A percentile compares a stretch with the other conserved stretches of the same genome.
phyloP scores from a whole-genome alignment of 1,284 basidiomycete genomes.

The Agroathelia rolfsii region DNA sequence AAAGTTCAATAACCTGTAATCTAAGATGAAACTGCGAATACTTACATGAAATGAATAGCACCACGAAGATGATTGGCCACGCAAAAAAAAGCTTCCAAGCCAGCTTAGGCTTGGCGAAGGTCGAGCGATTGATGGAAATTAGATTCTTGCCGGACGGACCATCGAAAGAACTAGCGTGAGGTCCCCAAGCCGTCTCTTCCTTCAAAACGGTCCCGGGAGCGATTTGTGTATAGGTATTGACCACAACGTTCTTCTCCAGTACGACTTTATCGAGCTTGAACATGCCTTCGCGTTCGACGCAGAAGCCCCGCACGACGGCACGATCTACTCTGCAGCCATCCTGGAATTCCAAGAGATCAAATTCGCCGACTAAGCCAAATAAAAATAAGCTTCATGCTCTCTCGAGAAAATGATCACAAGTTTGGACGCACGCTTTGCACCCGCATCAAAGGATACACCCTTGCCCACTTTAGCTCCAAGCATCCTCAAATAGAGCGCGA shows the following conservation, averaged over 20 bases:
- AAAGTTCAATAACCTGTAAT: too few species aligned
- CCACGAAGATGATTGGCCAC: constrained; percentile 26
- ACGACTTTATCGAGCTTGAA: constrained; percentile 30
- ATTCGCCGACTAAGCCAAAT: too few species aligned
- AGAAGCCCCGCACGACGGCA: constrained; percentile 31
- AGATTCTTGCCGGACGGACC: constrained; percentile 24
- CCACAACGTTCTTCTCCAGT: constrained; percentile 27
- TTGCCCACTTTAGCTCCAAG: constrained; percentile 33
- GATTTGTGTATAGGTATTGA: constrained; percentile 35
- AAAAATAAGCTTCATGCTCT: too few species aligned
- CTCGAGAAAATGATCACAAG: too few species aligned
- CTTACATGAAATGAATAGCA: constrained; percentile 23
- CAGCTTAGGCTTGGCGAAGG: constrained; percentile 22
- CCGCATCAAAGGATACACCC: constrained; percentile 28
- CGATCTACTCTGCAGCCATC: constrained; percentile 33
- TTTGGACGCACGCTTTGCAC: too few species aligned
- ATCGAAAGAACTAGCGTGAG: constrained; percentile 33
- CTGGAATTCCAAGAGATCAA: constrained; percentile 30
- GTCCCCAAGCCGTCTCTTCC: constrained; percentile 30
- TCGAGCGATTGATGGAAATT: constrained; percentile 28
- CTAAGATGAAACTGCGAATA: too few species aligned
- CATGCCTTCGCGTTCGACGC: constrained; percentile 33
- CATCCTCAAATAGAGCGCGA: constrained; percentile 31
- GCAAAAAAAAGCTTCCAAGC: constrained; percentile 26
- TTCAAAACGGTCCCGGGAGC: constrained; percentile 29